These are phyloP conservation scores for Puccinia coronata DNA, from an alignment of 1,284 basidiomycete species.

Conservation along the genomic window DNA sequence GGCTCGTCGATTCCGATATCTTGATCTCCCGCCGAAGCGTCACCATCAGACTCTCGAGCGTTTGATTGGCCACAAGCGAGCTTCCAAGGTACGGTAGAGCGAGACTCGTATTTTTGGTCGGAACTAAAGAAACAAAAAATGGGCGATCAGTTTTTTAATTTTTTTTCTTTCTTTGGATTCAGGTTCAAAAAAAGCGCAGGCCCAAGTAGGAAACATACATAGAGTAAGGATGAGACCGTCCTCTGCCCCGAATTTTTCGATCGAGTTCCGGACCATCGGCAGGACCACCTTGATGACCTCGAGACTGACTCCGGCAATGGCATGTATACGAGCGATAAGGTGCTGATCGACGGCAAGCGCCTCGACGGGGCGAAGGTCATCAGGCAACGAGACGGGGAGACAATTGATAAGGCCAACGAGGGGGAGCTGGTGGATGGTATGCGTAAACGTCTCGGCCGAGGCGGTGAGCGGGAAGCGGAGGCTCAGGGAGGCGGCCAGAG, in stretches of 20 bases:
- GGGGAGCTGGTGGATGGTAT: not conserved
- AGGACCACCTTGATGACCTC: conserved; percentile 40
- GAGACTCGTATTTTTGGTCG: conserved; percentile 29
- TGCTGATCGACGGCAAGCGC: conserved; percentile 2
- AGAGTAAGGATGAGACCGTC: conserved; percentile 40
- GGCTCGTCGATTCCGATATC: conserved; percentile 22
- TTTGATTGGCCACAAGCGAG: conserved; percentile 32
- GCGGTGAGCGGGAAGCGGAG: conserved; percentile 14
- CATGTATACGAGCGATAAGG: not conserved
- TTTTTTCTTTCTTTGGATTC: not conserved
- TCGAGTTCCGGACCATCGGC: conserved; percentile 44
- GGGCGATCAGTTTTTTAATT: not conserved
- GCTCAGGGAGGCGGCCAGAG: conserved; percentile 5
- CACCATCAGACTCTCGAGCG: conserved; percentile 36
- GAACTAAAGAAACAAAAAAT: conserved; percentile 12
- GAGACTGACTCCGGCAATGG: not conserved
- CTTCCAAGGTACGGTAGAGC: conserved; percentile 30
- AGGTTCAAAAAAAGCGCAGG: not conserved
- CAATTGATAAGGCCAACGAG: conserved; percentile 43
- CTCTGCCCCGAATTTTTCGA: conserved; percentile 3
- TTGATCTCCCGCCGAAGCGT: conserved; percentile 34
- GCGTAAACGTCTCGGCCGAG: not conserved
- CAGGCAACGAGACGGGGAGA: conserved; percentile 9
- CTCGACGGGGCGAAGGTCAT: conserved; percentile 29
- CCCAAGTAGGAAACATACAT: conserved; percentile 7